A percentile compares a stretch with the other conserved stretches of the same genome.
Conservation (phyloP, 495 filamentous ascomycete species). For the Daldinia caldariorum region DNA sequence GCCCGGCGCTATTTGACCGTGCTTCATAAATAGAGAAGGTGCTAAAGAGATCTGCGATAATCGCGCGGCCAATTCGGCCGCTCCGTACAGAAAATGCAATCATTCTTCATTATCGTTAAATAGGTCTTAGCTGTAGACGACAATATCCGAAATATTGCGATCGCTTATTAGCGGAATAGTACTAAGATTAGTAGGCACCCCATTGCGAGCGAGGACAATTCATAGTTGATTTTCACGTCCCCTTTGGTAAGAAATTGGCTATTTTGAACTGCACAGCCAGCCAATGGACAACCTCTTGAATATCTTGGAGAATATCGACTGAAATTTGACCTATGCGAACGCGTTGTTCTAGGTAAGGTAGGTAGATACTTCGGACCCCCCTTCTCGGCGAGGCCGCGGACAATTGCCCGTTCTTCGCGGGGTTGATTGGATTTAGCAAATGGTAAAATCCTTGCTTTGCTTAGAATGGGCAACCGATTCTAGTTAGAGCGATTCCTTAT, state of each 20-base stretch:
- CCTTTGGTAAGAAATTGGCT: no score
- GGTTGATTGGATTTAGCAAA: not conserved
- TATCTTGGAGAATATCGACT: not conserved
- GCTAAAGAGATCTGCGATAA: conserved; percentile 25
- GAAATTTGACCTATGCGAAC: not conserved
- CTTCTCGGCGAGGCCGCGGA: conserved; percentile 5
- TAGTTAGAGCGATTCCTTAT: conserved; percentile 12
- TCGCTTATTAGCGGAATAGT: no score
- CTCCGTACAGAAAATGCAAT: conserved; percentile 16
- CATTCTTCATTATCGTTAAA: not conserved
- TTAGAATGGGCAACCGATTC: conserved; percentile 20
- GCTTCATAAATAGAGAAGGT: conserved; percentile 34
- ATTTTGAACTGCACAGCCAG: no score
- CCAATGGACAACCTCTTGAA: no score
- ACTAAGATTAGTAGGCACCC: no score
- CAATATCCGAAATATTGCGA: no score
- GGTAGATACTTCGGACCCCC: not conserved
- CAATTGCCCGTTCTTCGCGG: not conserved
- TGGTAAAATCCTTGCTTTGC: conserved; percentile 14
- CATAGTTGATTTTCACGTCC: no score
- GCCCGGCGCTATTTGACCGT: conserved; percentile 11
- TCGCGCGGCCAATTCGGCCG: conserved; percentile 20
- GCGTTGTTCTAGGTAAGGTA: not conserved
- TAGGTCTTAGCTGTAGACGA: not conserved
- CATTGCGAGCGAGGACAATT: no score